Conservation (phyloP, 169 alveolate species). For the Babesia bovis region DNA sequence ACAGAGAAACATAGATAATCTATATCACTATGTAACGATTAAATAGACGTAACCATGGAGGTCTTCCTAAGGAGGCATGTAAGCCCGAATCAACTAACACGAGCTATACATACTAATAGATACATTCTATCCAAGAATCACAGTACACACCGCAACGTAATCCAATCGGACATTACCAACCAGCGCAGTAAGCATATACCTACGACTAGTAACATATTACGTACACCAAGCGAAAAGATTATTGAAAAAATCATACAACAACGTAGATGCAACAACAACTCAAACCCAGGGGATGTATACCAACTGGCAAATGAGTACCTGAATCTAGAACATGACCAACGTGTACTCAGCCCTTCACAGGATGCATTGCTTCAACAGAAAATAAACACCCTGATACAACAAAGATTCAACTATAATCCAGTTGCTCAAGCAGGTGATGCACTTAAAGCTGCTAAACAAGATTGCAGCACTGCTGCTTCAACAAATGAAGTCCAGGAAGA, state of each 20-base stretch:
- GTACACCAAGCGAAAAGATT: conserved; percentile 25
- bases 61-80: neutral
- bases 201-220: neutral
- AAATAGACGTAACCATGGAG: too few species aligned
- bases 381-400: conserved; percentile 27
- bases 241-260: conserved; percentile 12
- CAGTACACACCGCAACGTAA: neutral
- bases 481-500: neutral
- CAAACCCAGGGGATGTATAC: conserved; percentile 12
- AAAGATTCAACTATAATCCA: conserved; percentile 49
- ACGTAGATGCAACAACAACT: conserved; percentile 3
- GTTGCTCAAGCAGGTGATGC: neutral
- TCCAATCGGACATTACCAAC: neutral
- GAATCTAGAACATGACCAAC: conserved; percentile 21
- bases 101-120: neutral
- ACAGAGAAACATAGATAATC: too few species aligned
- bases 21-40: too few species aligned
- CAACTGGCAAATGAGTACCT: conserved; percentile 49
- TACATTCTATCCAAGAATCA: neutral
- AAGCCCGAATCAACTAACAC: neutral
- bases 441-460: neutral
- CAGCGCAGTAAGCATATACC: neutral
- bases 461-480: neutral
- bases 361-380: conserved; percentile 2
- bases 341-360: conserved; percentile 31